Base-by-base conservation (phyloP, 345 rosid genomes). In the Salix suchowensis region DNA sequence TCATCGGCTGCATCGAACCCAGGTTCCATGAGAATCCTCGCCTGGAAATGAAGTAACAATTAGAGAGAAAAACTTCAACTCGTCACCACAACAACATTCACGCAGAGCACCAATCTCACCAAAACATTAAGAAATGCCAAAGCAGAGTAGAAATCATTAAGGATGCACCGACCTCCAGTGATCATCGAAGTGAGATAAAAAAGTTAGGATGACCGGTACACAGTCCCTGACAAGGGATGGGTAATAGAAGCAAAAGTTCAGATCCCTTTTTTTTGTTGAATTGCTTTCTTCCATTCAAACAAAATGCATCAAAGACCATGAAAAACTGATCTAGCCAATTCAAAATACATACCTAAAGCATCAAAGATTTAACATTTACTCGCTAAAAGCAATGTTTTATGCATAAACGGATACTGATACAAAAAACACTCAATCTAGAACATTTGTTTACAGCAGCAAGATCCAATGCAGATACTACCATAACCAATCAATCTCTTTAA, bases 1-100 rank as follows among this genome's bases (percentile, higher is more conserved):
- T 81, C 83, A 60, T 80, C 83, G 2, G 79, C 71, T 50, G 89
- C 88, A 2, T 82, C 86, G 72, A 82, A 84, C 67, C 88, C 90
- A 46, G 85, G 77, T 73, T 87, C 98, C 88, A 84, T 88, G 65
- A 96, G 91, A 78, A 92, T 88, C 88, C 95, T 90, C 70, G 98
- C 99, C 98, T 95, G 88, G 75, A 73, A 84, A 76, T 26, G 14
- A 54, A 85, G 72, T 19, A 60, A 81, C 77, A 70, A 6, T 40
- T 52, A 73, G 21, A 60, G 26, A 44, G 2, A 40, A 9, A 70
- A 75, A 77, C 15, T 48, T 42, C 18, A 39, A 54, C 9, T n/a
- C 50, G 73, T 62, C 60, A 37, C 11, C 37, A 32, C 55, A 21
- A 37, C 37, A 58, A 58, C n/a, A 76, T 24, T 21, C 46, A 34